Percentiles rank a stretch among this genome's conserved stretches.
Conservation (phyloP, 108 stramenopile species). For the Conticribra weissflogii region DNA sequence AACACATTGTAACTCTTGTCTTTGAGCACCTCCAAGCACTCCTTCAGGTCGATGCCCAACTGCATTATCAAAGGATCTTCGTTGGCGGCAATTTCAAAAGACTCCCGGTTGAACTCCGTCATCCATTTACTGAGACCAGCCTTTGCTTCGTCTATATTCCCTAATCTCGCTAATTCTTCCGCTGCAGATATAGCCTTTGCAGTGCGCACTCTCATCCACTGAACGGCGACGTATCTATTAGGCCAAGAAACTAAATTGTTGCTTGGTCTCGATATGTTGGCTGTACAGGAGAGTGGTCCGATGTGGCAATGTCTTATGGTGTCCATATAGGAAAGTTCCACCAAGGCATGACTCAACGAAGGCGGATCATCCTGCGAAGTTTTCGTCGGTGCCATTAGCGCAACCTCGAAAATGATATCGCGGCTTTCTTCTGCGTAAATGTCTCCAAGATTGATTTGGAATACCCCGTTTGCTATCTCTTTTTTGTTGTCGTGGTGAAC, state of each 20-base stretch:
- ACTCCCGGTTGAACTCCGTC: constrained; percentile 26
- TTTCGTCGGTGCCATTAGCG: constrained; percentile 18
- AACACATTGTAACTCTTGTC: constrained; percentile 27
- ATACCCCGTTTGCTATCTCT: constrained; percentile 38
- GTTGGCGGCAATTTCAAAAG: constrained; percentile 33
- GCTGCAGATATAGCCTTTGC: constrained; percentile 26
- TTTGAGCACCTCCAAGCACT: constrained; percentile 33
- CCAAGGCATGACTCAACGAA: constrained; percentile 19
- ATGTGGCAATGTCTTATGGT: constrained; percentile 33
- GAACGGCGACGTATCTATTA: constrained; percentile 39
- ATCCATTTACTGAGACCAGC: constrained; percentile 25
- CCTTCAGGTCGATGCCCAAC: constrained; percentile 17
- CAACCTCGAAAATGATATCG: constrained; percentile 42
- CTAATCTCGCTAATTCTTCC: constrained; percentile 24
- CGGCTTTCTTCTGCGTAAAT: constrained; percentile 56
- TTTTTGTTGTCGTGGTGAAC: constrained; percentile 53
- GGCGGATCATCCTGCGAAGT: constrained; percentile 5
- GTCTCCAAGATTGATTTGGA: constrained; percentile 52
- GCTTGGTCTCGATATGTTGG: constrained; percentile 36
- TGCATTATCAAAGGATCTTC: constrained; percentile 28
- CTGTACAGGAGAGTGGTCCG: constrained; percentile 29
- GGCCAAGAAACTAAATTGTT: constrained; percentile 28
- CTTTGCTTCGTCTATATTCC: constrained; percentile 36
- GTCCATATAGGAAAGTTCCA: constrained; percentile 37
- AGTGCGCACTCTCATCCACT: constrained; percentile 47